Base-by-base conservation (phyloP, 345 rosid genomes). In the Melaleuca quinquenervia region DNA sequence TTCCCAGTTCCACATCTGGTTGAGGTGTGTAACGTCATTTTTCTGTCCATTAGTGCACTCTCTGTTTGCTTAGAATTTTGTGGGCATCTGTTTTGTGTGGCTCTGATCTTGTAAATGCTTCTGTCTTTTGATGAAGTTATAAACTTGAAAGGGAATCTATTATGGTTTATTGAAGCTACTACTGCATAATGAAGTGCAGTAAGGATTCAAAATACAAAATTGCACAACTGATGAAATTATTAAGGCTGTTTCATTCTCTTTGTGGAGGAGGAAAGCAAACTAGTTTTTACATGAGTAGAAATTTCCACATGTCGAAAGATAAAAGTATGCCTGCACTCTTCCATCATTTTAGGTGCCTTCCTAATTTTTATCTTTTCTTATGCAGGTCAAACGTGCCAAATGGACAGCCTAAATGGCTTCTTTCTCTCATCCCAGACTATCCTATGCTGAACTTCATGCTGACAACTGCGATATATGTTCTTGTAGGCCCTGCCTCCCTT, bases 391-490 rank as follows among this genome's bases (percentile, higher is more conserved):
- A 96, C 89, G 18, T 91, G 70, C 94, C 99, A 86, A 92, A 95
- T 85, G 99, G 99, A 86, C 99, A 97, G 89, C 99, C 98, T 36
- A 97, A 97, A 89, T 97, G 99, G 99, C 99, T 97, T 87, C 98
- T 96, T 89, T 94, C 93, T 80, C 20, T 97, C 27, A 91, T 97
- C 90, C 99, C 99, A 8, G 96, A 92, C 88, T 94, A 94, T 89
- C 99, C 99, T 13, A 29, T 96, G 91, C 94, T 97, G 20, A 97
- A 97, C 89, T 97, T 97, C 90, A 94, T 97, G 98, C 96, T 96
- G 88, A 96, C 96, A 60, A 96, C 99, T 58, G 94, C 98, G 5
- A 93, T 97, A 82, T 96, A 97, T 82, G 82, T 96, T 87, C 89
- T 97, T 45, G 99, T 96, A 91, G 91, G 98, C 82, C 7, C 49